Conservation (phyloP, 208 protist species). For the Angomonas desouzai region DNA sequence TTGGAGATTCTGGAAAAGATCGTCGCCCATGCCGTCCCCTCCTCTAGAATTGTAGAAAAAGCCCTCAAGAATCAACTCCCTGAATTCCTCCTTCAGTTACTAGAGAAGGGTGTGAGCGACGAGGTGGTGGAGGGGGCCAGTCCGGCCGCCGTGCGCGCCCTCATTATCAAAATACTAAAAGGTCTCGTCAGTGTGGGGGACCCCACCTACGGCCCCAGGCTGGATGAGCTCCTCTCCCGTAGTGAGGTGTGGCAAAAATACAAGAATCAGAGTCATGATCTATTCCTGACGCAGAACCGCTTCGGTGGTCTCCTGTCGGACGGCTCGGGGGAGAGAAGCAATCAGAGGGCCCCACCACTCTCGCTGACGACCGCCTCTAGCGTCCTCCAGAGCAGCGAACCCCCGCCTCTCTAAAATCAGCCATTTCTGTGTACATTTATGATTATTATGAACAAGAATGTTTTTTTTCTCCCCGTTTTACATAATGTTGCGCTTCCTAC, state of each 20-base stretch:
- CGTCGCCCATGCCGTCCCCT: slow-evolving; percentile 34
- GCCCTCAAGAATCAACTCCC: slow-evolving; percentile 42
- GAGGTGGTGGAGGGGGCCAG: slow-evolving; percentile 27
- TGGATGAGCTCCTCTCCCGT: slow-evolving; percentile 47
- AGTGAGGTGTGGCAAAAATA: slow-evolving; percentile 82
- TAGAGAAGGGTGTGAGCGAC: slow-evolving; percentile 51
- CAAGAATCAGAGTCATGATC: slow-evolving; percentile 88
- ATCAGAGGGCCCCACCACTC: background rate
- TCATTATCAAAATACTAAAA: slow-evolving; percentile 87
- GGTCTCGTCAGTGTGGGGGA: slow-evolving; percentile 48
- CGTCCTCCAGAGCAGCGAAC: slow-evolving; percentile 2
- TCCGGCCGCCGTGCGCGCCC: slow-evolving; percentile 66
- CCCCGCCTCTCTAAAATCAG: background rate
- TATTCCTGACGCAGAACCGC: slow-evolving; percentile 71
- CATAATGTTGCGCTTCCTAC: no score
- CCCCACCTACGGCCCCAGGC: slow-evolving; percentile 23
- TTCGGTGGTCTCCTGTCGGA: slow-evolving; percentile 67
- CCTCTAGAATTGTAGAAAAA: slow-evolving; percentile 24
- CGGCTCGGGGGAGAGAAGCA: background rate
- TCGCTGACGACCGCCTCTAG: background rate
- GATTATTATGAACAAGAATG: no score
- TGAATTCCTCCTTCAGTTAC: slow-evolving; percentile 44
- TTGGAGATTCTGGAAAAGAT: slow-evolving; percentile 60
- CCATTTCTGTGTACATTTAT: no score
- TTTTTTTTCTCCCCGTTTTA: no score